Evolutionary conservation across 495 filamentous ascomycete species (phyloP), one percentile per base, ranked within the genome.

Genomic region (Lasiosphaeris hirsuta): DNA sequence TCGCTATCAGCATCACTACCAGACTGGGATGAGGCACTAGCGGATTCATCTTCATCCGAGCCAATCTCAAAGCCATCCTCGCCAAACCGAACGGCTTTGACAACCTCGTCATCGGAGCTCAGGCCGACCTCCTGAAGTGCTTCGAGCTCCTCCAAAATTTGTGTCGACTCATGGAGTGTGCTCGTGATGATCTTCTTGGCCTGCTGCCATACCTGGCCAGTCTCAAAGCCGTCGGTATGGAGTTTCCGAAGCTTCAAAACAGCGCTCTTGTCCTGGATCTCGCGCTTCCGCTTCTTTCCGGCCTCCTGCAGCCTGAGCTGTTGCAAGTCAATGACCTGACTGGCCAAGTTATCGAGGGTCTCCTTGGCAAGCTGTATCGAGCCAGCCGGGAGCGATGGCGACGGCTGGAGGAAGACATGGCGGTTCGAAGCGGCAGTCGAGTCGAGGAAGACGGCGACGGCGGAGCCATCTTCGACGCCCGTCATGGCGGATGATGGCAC

Each of bases 161-260:
- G 78, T 10, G 59, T 62, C 7, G 72, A 68, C 59, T 78, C 71
- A 18, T 72, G 49, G 1, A 79, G 58, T 15, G 76, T 65, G 47
- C 75, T 78, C 19, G 76, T 72, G 54, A 94, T 80, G 17, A 98
- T 88, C 67, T 88, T 84, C 60, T 81, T 86, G 5, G 90, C 90
- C 72, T 98, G 94, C 67, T 96, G 90, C 90, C 92, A 97, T 14
- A 98, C 84, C 73, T 97, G 94, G 44, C 85, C 84, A 18, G 88
- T 84, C 57, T 86, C 88, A 70, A 98, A 96, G 0, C 93, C 94
- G 30, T 96, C 86, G 33, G 89, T 77, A 69, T 97, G 86, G 17
- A 98, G 72, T 70, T 88, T 87, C 64, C 86, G 81, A 57, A 93
- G 72, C 59, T 87, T 88, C 57, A 93, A 67, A 15, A 82, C 69